A percentile compares a stretch with the other conserved stretches of the same genome.
Conservation (phyloP, 164 flowering plant genomes). For the Vitis cinerea region DNA sequence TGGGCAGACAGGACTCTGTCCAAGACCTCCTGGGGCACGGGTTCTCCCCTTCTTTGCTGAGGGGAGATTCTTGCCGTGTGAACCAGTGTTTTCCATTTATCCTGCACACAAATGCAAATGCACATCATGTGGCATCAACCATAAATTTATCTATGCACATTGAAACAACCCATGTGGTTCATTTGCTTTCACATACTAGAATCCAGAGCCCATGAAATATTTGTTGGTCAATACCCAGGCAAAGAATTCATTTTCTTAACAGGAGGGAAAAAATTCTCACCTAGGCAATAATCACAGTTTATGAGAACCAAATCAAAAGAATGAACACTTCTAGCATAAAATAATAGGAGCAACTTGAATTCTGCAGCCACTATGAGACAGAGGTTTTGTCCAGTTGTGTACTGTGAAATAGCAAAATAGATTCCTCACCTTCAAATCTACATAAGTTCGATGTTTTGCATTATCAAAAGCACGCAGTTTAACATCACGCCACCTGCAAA, state of each 20-base stretch:
- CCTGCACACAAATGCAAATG: slow-evolving; percentile 41
- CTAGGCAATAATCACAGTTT: no score
- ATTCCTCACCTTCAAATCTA: slow-evolving; percentile 87
- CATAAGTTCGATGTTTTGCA: slow-evolving; percentile 96
- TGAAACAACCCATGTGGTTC: not conserved
- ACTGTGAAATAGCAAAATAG: not conserved
- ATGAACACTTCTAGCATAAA: no score
- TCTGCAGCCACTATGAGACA: not conserved
- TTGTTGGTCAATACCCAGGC: no score
- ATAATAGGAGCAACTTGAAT: no score
- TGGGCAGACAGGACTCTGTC: slow-evolving; percentile 87
- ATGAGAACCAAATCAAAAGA: no score
- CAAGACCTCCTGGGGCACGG: slow-evolving; percentile 89
- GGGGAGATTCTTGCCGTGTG: slow-evolving; percentile 94
- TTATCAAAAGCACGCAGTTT: slow-evolving; percentile 83
- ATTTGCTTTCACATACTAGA: not conserved
- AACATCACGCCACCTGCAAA: slow-evolving; percentile 75
- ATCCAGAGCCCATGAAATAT: not conserved
- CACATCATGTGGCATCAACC: not conserved
- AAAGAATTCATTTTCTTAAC: no score
- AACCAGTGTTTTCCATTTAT: slow-evolving; percentile 97
- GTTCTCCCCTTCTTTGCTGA: slow-evolving; percentile 95
- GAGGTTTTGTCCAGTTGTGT: not conserved
- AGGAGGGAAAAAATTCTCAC: no score
- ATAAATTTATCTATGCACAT: not conserved